A percentile compares a stretch with the other conserved stretches of the same genome.
Evolutionary conservation across 1,284 basidiomycete species (phyloP).

Genomic region (Coriolopsis trogii): DNA sequence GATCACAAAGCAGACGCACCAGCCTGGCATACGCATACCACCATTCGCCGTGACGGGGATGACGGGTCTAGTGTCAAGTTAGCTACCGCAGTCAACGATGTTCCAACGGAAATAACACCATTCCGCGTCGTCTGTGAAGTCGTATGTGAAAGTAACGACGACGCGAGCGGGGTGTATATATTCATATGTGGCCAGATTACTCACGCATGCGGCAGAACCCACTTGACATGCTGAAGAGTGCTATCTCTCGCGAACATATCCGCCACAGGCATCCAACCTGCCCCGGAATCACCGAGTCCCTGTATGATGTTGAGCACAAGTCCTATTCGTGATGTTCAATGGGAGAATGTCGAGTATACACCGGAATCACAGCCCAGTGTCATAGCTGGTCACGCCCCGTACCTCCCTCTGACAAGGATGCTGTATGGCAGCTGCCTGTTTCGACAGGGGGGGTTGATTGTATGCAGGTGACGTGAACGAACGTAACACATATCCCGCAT

Average conservation of each 20-base stretch:
- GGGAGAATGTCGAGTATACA: not conserved
- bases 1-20: constrained; percentile 44
- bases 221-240: constrained; percentile 76
- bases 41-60: constrained; percentile 70
- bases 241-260: constrained; percentile 56
- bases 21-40: constrained; percentile 71
- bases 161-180: too few relatives aligned
- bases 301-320: constrained; percentile 36
- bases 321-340: too few relatives aligned
- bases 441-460: too few relatives aligned
- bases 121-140: too few relatives aligned
- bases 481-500: too few relatives aligned
- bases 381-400: too few relatives aligned
- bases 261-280: constrained; percentile 81
- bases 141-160: too few relatives aligned
- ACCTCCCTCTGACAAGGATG: too few relatives aligned
- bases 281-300: constrained; percentile 77
- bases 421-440: too few relatives aligned
- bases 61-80: constrained; percentile 44
- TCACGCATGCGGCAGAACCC: constrained; percentile 80
- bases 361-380: not conserved
- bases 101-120: not conserved
- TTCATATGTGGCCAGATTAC: too few relatives aligned
- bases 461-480: too few relatives aligned
- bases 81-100: not conserved